Base-by-base conservation (phyloP, 2,329 filamentous ascomycete genomes). In the Stachybotrys elegans region DNA sequence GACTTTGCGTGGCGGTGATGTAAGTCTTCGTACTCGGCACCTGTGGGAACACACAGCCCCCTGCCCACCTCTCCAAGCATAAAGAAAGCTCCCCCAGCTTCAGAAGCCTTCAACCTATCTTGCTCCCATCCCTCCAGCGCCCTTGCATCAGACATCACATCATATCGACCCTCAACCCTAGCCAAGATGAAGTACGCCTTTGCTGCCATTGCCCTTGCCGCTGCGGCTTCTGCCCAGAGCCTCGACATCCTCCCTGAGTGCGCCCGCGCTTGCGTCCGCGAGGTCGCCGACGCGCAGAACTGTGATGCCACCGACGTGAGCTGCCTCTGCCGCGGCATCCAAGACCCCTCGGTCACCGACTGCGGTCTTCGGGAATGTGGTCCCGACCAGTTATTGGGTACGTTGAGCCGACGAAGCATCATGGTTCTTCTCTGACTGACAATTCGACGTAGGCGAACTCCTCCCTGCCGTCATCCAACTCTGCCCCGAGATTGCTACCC, bases 111-210 rank as follows among this genome's bases (percentile, higher is more conserved):
- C n/a, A n/a, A n/a, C n/a, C n/a, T n/a, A n/a, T n/a, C n/a, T n/a
- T n/a, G n/a, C n/a, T n/a, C n/a, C n/a, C n/a, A n/a, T n/a, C n/a
- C n/a, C n/a, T n/a, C n/a, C n/a, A n/a, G n/a, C n/a, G n/a, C n/a
- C n/a, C n/a, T n/a, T n/a, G n/a, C n/a, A n/a, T n/a, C n/a, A n/a
- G n/a, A n/a, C n/a, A n/a, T n/a, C n/a, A n/a, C n/a, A n/a, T n/a
- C n/a, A n/a, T n/a, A n/a, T n/a, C n/a, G n/a, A n/a, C n/a, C n/a
- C n/a, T n/a, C n/a, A n/a, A n/a, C n/a, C n/a, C n/a, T n/a, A n/a
- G 25, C 25, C 61, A 68, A 63, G 22, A 68, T 68, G 66, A 68
- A 67, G 65, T 61, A 56, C 57, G 43, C 63, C 45, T 40, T 63
- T 52, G 58, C 57, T 46, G 53, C 60, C 49, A 42, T 65, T 44